These are phyloP conservation scores for Tulasnella sp. DNA, from an alignment of 768 basidiomycete genomes.

Conservation along the genomic window DNA sequence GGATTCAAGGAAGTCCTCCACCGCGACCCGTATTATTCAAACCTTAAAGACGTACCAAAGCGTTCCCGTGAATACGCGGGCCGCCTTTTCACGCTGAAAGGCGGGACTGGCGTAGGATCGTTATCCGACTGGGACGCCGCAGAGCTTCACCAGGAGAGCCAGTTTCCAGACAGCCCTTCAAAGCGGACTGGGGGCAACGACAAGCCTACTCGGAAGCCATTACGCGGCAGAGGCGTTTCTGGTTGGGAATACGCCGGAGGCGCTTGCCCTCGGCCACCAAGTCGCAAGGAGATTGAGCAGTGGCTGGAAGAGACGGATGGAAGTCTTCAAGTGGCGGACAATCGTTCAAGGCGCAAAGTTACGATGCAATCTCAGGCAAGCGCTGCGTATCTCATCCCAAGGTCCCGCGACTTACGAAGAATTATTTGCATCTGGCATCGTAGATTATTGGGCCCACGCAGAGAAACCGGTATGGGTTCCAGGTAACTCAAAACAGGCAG, in stretches of 20 bases:
- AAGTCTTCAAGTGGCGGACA: slow-evolving; percentile 2
- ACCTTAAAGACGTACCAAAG: slow-evolving; percentile 53
- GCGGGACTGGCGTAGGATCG: slow-evolving; percentile 42
- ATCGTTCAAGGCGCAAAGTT: slow-evolving; percentile 17
- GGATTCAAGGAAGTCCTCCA: slow-evolving; percentile 40
- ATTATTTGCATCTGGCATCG: background rate
- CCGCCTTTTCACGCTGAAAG: slow-evolving; percentile 56
- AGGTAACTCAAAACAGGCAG: slow-evolving; percentile 39
- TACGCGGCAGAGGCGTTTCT: slow-evolving; percentile 24
- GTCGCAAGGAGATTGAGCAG: slow-evolving; percentile 37
- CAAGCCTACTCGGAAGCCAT: background rate
- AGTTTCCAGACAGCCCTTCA: background rate
- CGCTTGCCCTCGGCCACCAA: slow-evolving; percentile 40
- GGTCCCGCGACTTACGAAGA: slow-evolving; percentile 8
- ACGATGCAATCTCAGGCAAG: slow-evolving; percentile 19
- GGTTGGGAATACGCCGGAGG: slow-evolving; percentile 74
- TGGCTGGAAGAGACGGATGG: slow-evolving; percentile 38
- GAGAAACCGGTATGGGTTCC: slow-evolving; percentile 54
- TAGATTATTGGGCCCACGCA: slow-evolving; percentile 71
- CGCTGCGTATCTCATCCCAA: background rate
- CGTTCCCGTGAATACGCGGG: slow-evolving; percentile 71
- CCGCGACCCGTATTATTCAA: slow-evolving; percentile 70
- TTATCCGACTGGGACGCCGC: slow-evolving; percentile 50
- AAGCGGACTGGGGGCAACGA: background rate
- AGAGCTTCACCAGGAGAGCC: background rate